A percentile compares a stretch with the other conserved stretches of the same genome.
Evolutionary conservation across 305 asterid genomes (phyloP).

Genomic region (Rubia peregrina): DNA sequence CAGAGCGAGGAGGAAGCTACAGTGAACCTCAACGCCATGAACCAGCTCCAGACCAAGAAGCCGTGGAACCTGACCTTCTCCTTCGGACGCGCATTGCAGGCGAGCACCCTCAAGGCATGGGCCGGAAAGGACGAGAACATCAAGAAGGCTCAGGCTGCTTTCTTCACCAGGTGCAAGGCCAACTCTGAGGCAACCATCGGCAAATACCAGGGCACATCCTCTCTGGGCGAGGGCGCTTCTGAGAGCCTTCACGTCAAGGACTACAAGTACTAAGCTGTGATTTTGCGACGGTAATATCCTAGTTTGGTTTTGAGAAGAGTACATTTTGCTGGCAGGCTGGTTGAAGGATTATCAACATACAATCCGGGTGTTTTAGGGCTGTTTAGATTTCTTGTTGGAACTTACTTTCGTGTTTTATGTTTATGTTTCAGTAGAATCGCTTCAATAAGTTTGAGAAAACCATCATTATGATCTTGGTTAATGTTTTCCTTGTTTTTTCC

Average conservation of each 20-base stretch:
- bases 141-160: conserved; percentile 37
- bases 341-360: neutral
- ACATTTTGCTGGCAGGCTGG: conserved; percentile 1
- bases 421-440: conserved; percentile 10
- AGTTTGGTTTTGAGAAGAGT: conserved; percentile 22
- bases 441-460: conserved; percentile 28
- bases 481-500: neutral
- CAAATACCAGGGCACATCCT: conserved; percentile 30
- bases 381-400: conserved; percentile 1
- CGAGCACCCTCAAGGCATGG: conserved; percentile 85
- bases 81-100: conserved; percentile 83
- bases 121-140: conserved; percentile 60
- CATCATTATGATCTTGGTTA: conserved; percentile 10
- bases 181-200: conserved; percentile 53
- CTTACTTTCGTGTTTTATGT: too few relatives aligned
- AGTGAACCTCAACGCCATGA: conserved; percentile 57
- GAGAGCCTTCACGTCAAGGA: conserved; percentile 51
- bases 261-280: conserved; percentile 33
- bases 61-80: conserved; percentile 79
- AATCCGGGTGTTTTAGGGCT: neutral
- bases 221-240: conserved; percentile 36
- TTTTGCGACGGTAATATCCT: conserved; percentile 7
- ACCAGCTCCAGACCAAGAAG: conserved; percentile 52
- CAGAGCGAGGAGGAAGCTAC: conserved; percentile 72
- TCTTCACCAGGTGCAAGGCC: conserved; percentile 45